Evolutionary conservation across 1,139 yeast species (phyloP).

Genomic region (Komagataea norvegica): DNA sequence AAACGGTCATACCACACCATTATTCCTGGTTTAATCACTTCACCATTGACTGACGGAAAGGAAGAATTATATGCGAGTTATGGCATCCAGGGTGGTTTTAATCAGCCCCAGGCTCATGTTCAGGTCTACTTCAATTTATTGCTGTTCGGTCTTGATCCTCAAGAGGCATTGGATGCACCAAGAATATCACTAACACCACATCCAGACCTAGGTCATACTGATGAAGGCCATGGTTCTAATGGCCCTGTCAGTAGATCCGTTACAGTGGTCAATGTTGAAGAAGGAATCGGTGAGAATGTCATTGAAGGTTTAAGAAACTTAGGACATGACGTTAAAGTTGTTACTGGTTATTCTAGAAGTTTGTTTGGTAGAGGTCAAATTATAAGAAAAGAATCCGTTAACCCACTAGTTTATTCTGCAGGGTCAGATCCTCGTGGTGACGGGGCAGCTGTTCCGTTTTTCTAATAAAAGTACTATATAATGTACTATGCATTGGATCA

Average conservation of each 20-base stretch:
- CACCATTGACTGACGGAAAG: constrained; percentile 32
- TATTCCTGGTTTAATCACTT: constrained; percentile 74
- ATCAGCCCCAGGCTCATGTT: constrained; percentile 84
- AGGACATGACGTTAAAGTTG: constrained; percentile 54
- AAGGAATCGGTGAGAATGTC: constrained; percentile 47
- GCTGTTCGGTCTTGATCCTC: constrained; percentile 63
- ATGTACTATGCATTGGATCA: too few species aligned
- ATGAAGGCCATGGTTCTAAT: constrained; percentile 56
- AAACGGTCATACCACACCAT: constrained; percentile 83
- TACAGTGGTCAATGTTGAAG: constrained; percentile 63
- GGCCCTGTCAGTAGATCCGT: constrained; percentile 61
- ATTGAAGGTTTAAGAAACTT: constrained; percentile 40
- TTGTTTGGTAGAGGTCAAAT: constrained; percentile 74
- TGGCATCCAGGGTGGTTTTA: constrained; percentile 88
- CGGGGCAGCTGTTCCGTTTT: constrained; percentile 62
- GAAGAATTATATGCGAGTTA: constrained; percentile 58
- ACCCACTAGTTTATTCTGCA: constrained; percentile 48
- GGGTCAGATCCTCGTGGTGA: constrained; percentile 82
- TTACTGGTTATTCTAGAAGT: constrained; percentile 44
- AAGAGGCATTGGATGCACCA: constrained; percentile 73
- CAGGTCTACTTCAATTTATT: constrained; percentile 68
- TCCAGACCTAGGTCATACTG: constrained; percentile 38
- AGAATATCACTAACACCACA: constrained; percentile 59
- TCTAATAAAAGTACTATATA: too few species aligned
- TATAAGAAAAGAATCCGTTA: constrained; percentile 42